Conservation (phyloP, 2,329 filamentous ascomycete species). For the Penicillium glabrum region DNA sequence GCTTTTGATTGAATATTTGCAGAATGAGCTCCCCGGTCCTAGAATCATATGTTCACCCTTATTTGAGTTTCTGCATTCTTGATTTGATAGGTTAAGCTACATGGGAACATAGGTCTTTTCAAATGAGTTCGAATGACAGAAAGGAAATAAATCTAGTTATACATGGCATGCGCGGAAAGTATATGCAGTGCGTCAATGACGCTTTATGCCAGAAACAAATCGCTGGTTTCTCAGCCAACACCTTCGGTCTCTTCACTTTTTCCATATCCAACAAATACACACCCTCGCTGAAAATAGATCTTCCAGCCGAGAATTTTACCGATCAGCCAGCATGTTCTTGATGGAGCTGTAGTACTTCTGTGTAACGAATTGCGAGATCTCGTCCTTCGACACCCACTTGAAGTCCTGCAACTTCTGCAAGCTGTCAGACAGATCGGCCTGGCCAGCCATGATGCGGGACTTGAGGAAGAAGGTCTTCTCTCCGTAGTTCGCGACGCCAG, state of each 20-base stretch:
- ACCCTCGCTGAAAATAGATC: not conserved
- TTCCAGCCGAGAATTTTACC: slow-evolving; percentile 48
- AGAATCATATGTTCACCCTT: slow-evolving; percentile 40
- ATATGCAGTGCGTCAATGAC: slow-evolving; percentile 35
- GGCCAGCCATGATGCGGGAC: slow-evolving; percentile 94
- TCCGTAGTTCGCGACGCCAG: slow-evolving; percentile 52
- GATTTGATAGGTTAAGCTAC: slow-evolving; percentile 40
- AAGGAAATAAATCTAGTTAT: slow-evolving; percentile 36
- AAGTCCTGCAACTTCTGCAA: slow-evolving; percentile 75
- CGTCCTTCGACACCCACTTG: slow-evolving; percentile 88
- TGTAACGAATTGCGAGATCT: slow-evolving; percentile 69
- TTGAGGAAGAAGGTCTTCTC: slow-evolving; percentile 96
- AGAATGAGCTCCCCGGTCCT: slow-evolving; percentile 66
- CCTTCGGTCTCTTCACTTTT: slow-evolving; percentile 6
- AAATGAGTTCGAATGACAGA: slow-evolving; percentile 22
- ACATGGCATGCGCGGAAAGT: slow-evolving; percentile 36
- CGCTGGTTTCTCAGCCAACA: slow-evolving; percentile 8
- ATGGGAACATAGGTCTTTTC: not conserved
- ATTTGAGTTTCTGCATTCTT: slow-evolving; percentile 56
- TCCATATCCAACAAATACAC: slow-evolving; percentile 2
- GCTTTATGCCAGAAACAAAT: slow-evolving; percentile 18
- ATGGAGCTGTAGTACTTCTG: slow-evolving; percentile 71
- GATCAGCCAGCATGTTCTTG: slow-evolving; percentile 78
- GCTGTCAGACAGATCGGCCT: slow-evolving; percentile 75
- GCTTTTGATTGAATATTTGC: not conserved